Percentiles rank a stretch among this genome's conserved stretches.
Evolutionary conservation across 306 rosid genomes (phyloP).

Genomic region (Quercus ilex): DNA sequence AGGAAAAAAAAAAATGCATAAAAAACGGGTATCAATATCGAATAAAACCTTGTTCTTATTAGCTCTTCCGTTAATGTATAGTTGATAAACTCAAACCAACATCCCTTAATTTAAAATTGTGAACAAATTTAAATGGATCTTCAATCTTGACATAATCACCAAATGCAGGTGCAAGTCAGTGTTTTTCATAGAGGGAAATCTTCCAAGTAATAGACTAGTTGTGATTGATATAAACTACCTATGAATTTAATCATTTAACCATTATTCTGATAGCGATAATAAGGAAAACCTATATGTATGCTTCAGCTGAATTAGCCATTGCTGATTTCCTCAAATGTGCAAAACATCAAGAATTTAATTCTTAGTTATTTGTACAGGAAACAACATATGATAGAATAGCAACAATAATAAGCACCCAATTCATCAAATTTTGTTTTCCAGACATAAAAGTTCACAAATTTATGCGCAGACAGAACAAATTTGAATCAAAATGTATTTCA

Average conservation of each 20-base stretch:
- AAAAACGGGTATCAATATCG: background rate
- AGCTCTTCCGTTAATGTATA: no score
- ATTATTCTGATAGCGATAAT: no score
- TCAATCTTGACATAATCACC: background rate
- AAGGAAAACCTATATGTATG: background rate
- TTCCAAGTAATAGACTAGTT: background rate
- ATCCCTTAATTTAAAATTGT: background rate
- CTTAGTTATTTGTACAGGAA: background rate
- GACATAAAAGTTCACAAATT: background rate
- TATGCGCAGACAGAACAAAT: background rate
- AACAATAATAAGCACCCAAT: background rate
- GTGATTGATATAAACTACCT: no score
- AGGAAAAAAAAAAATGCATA: background rate
- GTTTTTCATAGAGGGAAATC: background rate
- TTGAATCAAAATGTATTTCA: background rate
- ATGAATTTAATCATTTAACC: no score
- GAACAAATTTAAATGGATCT: background rate
- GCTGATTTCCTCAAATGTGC: background rate
- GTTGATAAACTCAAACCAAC: background rate
- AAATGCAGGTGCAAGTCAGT: background rate
- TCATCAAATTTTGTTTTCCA: background rate
- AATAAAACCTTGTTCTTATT: background rate
- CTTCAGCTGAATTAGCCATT: background rate
- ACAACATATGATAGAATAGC: background rate
- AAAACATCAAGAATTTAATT: background rate